Percentiles rank a stretch among this genome's conserved stretches.
These are phyloP conservation scores for Trichaptum fuscoviolaceum DNA, from an alignment of 768 basidiomycete genomes.

Conservation along the genomic window DNA sequence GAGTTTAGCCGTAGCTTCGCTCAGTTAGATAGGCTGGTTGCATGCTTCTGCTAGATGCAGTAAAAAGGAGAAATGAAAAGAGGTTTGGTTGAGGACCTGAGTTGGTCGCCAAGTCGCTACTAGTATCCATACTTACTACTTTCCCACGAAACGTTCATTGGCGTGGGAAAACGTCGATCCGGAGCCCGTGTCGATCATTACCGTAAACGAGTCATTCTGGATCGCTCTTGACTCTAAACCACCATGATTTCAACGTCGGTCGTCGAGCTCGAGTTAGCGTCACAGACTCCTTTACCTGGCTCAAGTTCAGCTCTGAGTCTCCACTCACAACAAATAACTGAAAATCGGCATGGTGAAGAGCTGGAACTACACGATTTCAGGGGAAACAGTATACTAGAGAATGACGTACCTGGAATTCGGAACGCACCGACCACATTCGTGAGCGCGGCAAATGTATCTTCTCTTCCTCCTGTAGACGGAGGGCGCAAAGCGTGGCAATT, in stretches of 20 bases:
- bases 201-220: not conserved
- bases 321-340: not conserved
- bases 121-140: no score
- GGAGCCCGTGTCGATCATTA: not conserved
- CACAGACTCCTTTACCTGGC: not conserved
- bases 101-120: no score
- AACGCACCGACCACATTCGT: not conserved
- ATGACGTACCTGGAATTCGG: not conserved
- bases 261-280: not conserved
- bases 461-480: constrained; percentile 2
- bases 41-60: no score
- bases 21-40: no score
- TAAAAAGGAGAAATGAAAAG: no score
- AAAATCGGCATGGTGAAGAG: not conserved
- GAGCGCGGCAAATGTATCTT: not conserved
- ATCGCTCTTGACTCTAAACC: not conserved
- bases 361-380: not conserved
- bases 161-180: no score
- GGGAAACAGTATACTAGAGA: not conserved
- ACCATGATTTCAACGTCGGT: not conserved
- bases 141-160: no score
- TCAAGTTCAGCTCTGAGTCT: not conserved
- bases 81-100: no score
- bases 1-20: no score
- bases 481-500: not conserved